Evolutionary conservation across 306 rosid species (phyloP), one percentile per base, ranked within the genome.

Genomic region (Fragaria iinumae): DNA sequence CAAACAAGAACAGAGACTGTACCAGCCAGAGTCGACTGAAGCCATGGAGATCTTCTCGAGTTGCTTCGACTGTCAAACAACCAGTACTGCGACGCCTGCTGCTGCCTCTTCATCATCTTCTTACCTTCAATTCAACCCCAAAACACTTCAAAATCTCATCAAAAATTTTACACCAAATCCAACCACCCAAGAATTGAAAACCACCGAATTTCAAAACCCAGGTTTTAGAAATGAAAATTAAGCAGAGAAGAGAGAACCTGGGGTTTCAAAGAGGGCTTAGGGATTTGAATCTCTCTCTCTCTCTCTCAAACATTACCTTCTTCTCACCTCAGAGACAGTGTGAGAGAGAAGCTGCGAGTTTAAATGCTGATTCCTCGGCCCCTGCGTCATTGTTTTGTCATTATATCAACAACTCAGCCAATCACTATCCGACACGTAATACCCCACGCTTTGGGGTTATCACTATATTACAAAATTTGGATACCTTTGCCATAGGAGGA

Each of bases 11-110:
- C 70, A 77, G 32, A 74, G 65, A 70, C 27, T 10, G 76, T 84
- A 93, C 98, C 98, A 11, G 85, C 59, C 12, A 93, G 83, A 77
- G 97, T 83, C 75, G 91, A 88, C 73, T 90, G 96, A 79, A 93
- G 91, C 98, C 97, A 90, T 16, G 91, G 89, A 7, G 97, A 86
- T 44, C 91, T 86, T 38, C 76, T 90, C 20, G 84, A 45, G 67
- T 72, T 82, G 78, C 64, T 80, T 66, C 50, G 89, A 73, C 73
- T 87, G 73, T 91, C 92, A 78, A 90, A 87, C 96, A 91, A 84
- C 97, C 98, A 91, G 88, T 90, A 80, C 23, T 80, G 80, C 20
- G 95, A 84, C 1, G 83, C 63, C 70, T 66, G 69, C 67, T 86
- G 80, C 78, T 85, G 66, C 77, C 11, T 84, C 86, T 48, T 80